These are phyloP conservation scores for Petunia hybrid DNA, from an alignment of 305 asterid genomes.

Conservation along the genomic window DNA sequence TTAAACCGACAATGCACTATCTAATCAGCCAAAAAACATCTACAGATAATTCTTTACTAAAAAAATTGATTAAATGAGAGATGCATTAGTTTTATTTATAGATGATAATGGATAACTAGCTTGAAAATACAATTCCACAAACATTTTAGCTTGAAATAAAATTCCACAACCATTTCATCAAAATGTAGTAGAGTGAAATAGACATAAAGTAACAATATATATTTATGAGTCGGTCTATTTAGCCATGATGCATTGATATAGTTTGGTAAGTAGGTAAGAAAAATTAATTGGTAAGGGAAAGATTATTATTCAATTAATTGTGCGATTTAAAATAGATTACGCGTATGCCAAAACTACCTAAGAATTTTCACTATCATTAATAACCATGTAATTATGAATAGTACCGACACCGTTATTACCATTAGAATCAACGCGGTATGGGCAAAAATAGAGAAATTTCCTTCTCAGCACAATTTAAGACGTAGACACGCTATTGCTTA, in stretches of 20 bases:
- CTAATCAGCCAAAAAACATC: too few relatives aligned
- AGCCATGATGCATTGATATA: conserved; percentile 1
- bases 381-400: conserved; percentile 14
- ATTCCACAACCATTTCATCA: background rate
- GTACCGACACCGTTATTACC: conserved; percentile 5
- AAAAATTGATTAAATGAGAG: background rate
- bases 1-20: too few relatives aligned
- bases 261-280: background rate
- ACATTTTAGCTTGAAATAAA: background rate
- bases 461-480: background rate
- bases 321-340: background rate
- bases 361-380: background rate
- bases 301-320: background rate
- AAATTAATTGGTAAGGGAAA: background rate
- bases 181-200: background rate
- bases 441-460: background rate
- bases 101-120: background rate
- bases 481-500: background rate
- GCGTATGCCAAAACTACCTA: conserved; percentile 21
- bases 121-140: conserved; percentile 10
- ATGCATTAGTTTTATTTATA: too few relatives aligned
- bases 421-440: conserved; percentile 11
- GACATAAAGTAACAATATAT: background rate
- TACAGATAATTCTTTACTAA: too few relatives aligned
- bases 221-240: conserved; percentile 3